Conservation (phyloP, 371 early-diverging fungal genomes). For the Mortierella sp. region DNA sequence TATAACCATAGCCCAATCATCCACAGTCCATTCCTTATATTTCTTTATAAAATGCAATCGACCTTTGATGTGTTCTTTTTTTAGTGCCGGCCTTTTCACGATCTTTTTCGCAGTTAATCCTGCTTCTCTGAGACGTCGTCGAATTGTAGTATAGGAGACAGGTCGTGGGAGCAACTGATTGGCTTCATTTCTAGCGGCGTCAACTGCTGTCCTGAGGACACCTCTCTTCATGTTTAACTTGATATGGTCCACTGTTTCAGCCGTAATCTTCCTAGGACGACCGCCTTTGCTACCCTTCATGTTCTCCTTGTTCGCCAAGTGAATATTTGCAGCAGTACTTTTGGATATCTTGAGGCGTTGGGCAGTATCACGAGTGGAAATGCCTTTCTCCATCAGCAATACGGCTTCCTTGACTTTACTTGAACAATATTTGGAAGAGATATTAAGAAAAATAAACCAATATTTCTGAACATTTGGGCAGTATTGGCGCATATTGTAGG, state of each 20-base stretch:
- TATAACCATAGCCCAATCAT: constrained; percentile 43
- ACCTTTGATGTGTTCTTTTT: neutral
- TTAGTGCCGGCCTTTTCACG: constrained; percentile 34
- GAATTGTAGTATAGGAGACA: constrained; percentile 22
- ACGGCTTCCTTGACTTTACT: constrained; percentile 4
- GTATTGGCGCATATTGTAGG: too few species aligned
- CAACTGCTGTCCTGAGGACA: neutral
- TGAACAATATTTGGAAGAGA: too few species aligned
- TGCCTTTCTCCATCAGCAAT: constrained; percentile 7
- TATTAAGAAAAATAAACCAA: too few species aligned
- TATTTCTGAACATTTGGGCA: too few species aligned
- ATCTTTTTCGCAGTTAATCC: constrained; percentile 15
- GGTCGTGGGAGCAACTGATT: neutral
- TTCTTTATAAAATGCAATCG: constrained; percentile 5
- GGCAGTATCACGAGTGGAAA: constrained; percentile 5
- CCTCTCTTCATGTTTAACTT: constrained; percentile 21
- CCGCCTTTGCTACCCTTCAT: constrained; percentile 11
- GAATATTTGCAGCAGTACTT: neutral
- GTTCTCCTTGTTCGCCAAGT: constrained; percentile 1
- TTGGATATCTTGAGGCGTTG: constrained; percentile 7
- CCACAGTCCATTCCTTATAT: constrained; percentile 42
- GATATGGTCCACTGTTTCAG: constrained; percentile 16
- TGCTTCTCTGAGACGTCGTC: constrained; percentile 15
- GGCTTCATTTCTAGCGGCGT: constrained; percentile 14
- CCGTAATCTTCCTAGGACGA: constrained; percentile 7